Conservation (phyloP, 106 monocot genomes). For the Platanthera guangdongensis region DNA sequence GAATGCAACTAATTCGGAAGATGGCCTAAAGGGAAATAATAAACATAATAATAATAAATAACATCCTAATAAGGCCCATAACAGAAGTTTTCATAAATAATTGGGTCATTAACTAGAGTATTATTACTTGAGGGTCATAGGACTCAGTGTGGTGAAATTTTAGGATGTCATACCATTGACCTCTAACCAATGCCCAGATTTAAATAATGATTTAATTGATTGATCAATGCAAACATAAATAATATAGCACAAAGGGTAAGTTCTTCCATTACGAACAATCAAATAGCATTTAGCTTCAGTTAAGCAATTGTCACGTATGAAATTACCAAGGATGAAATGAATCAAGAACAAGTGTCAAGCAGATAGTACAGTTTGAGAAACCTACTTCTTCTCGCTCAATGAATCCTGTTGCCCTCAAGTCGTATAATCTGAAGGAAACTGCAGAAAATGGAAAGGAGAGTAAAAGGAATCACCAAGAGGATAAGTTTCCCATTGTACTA, state of each 20-base stretch:
- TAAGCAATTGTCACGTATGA: not conserved
- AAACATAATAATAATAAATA: no score
- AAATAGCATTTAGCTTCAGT: not conserved
- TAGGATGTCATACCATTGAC: not conserved
- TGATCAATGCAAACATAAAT: not conserved
- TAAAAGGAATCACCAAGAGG: not conserved
- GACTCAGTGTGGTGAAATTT: no score
- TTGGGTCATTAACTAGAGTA: no score
- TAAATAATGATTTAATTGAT: not conserved
- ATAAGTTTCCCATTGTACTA: not conserved
- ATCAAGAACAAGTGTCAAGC: not conserved
- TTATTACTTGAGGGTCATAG: no score
- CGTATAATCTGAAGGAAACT: constrained; percentile 89
- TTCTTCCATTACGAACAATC: not conserved
- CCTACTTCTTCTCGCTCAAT: constrained; percentile 88
- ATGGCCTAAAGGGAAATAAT: no score
- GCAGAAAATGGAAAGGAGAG: constrained; percentile 16
- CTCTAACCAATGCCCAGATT: not conserved
- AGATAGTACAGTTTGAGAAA: constrained; percentile 1
- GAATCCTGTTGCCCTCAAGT: constrained; percentile 75
- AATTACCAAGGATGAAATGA: not conserved
- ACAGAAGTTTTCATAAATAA: no score
- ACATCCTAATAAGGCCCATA: no score
- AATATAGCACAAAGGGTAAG: not conserved
- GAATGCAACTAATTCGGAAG: no score